Percentiles rank a stretch among this genome's conserved stretches.
These are phyloP conservation scores for Eutreptiella sp. DNA, from an alignment of 208 protist genomes.

Conservation along the genomic window DNA sequence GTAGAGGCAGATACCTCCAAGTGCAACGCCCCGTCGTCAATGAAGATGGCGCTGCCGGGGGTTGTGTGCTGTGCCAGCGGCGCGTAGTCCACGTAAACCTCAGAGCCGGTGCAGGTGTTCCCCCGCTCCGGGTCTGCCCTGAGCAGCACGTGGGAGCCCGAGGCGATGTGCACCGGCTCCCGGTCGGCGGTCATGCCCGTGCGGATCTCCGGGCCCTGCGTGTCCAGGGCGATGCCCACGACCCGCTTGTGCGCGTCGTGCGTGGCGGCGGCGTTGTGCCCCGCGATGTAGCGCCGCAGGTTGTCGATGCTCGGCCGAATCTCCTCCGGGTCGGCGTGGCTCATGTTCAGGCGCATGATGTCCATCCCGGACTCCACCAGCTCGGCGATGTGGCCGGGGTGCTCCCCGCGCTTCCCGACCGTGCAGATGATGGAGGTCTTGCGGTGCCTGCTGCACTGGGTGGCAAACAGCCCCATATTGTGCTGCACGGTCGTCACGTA, in stretches of 20 bases:
- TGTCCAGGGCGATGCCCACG: conserved; percentile 92
- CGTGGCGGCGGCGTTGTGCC: too few relatives aligned
- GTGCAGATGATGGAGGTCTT: conserved; percentile 86
- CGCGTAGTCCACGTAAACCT: conserved; percentile 84
- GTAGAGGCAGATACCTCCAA: too few relatives aligned
- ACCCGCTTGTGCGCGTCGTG: conserved; percentile 63
- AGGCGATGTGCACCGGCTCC: conserved; percentile 54
- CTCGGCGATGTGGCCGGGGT: conserved; percentile 76
- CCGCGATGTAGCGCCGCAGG: conserved; percentile 73
- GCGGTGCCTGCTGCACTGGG: neutral
- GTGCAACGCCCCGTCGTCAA: conserved; percentile 93
- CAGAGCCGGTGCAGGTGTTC: conserved; percentile 61
- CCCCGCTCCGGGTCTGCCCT: conserved; percentile 74
- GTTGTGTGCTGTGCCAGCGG: conserved; percentile 64
- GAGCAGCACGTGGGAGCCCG: conserved; percentile 66
- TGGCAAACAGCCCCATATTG: too few relatives aligned
- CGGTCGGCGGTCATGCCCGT: conserved; percentile 77
- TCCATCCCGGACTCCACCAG: conserved; percentile 92
- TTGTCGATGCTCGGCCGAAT: conserved; percentile 88
- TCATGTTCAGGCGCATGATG: conserved; percentile 94
- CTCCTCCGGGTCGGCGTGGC: conserved; percentile 91
- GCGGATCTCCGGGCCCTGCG: conserved; percentile 92
- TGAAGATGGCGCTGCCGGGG: conserved; percentile 75
- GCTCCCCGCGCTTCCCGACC: conserved; percentile 88
- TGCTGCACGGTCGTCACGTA: too few relatives aligned